Evolutionary conservation across 371 early-diverging fungal species (phyloP), one percentile per base, ranked within the genome.

Genomic region (Mortierella sp.): DNA sequence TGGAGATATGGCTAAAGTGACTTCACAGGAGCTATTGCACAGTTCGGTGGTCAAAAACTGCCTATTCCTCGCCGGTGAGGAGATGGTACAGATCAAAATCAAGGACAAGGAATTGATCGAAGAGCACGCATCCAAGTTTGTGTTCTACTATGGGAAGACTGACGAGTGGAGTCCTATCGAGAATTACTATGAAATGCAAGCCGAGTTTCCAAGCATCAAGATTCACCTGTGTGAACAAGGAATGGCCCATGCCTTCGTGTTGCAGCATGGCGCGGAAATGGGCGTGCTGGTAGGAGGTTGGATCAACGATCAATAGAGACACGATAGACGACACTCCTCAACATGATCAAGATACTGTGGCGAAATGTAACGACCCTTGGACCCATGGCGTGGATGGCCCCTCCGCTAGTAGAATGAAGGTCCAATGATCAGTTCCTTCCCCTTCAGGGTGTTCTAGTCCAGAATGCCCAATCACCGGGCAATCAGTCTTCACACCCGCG

Each of bases 81-180:
- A 95, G 63, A 92, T 95, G 94, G 82, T 82, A 34, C 54, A 73
- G 29, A 91, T 95, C 25, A 72, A 63, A 25, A 84, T 77, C 24
- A 79, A 94, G 55, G 91, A 94, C 53, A 80, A 81, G 45, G 87
- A 86, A 24, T 81, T 90, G 61, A 87, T 93, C 54, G 53, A 71
- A 7, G 63, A 73, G 25, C 80, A 88, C 63, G 80, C 85, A 0
- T 80, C 85, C 37, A 92, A 91, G 62, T 88, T 92, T 47, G 83
- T 93, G 50, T 85, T 95, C 60, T 95, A 94, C 63, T 95, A 92
- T 67, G 93, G 94, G 12, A 76, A 73, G 16, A 80, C 80, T 43
- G 96, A 95, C 56, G 68, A 81, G 28, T 95, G 96, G 96, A 90
- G 89, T 14, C 94, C 95, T 3, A 66, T 82, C 24, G 83, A 85